Base-by-base conservation (phyloP, 768 basidiomycete species). In the Rhodotorula kratochvilovae region DNA sequence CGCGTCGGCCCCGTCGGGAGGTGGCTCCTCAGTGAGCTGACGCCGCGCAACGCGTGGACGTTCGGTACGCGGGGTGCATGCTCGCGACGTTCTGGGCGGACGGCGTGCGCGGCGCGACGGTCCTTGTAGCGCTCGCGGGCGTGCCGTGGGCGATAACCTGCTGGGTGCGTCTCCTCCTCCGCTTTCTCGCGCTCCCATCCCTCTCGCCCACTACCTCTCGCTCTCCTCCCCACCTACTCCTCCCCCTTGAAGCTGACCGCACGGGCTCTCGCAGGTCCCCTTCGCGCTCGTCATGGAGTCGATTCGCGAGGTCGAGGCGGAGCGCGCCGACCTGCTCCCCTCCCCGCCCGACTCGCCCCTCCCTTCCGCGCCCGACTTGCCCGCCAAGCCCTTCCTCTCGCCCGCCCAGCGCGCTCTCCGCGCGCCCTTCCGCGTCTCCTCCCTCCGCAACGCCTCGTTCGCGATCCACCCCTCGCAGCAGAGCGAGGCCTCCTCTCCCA, bases 71-170 rank as follows among this genome's bases (percentile, higher is more conserved):
- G 0, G 73, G 78, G 0, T 89, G 89, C 77, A 95, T 96, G 91
- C 82, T 87, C 51, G 86, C 78, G 2, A 82, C 82, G 0, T 81
- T 95, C 78, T 81, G 91, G 85, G 16, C 56, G 8, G 55, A 21
- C 5, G 29, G n/a, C n/a, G 68, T 93, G 74, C 89, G 87, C 5
- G 84, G 85, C 16, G 86, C 91, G 27, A 92, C 89, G 1, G 66
- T 87, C 21, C 84, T 97, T 70, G 86, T 96, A 61, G 85, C 88
- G 15, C 74, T 90, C 21, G 88, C 88, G 13, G 95, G 95, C 0
- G 89, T 96, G 76, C 89, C 90, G n/a, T 96, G 90, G 91, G 92
- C 92, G 11, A 84, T 97, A 62, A 86, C 88, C 1, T 89, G 89
- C 80, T 97, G 94, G 95, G 48, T 50, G 25, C 48, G 48, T 27